Conservation (phyloP, 345 rosid species). For the Bruguiera gymnorhiza region DNA sequence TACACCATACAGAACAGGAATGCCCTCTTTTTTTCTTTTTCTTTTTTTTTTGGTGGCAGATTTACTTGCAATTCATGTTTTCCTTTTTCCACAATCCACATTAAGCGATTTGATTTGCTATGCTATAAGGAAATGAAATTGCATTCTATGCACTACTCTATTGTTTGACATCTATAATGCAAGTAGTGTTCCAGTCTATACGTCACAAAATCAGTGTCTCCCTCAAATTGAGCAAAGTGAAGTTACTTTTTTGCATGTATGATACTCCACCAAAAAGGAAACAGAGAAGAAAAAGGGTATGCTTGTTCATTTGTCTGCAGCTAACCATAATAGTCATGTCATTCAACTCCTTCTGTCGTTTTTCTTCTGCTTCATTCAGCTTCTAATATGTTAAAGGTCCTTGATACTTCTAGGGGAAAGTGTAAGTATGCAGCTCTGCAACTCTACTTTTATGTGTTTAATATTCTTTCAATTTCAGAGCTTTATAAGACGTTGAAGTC, state of each 20-base stretch:
- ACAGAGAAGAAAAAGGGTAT: neutral
- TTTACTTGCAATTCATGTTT: too few relatives aligned
- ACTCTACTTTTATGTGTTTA: neutral
- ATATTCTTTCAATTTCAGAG: neutral
- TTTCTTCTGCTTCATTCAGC: neutral
- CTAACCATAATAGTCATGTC: neutral
- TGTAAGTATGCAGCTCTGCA: neutral
- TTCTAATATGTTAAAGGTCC: neutral
- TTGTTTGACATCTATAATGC: too few relatives aligned
- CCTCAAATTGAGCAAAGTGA: neutral
- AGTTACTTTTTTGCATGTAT: too few relatives aligned
- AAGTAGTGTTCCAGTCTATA: too few relatives aligned
- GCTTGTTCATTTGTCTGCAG: neutral
- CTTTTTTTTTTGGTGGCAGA: too few relatives aligned
- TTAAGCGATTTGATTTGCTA: too few relatives aligned
- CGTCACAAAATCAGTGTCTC: too few relatives aligned
- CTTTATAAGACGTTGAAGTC: neutral
- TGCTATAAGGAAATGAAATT: too few relatives aligned
- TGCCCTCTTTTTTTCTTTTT: too few relatives aligned
- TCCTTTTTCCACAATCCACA: too few relatives aligned
- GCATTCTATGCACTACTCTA: too few relatives aligned
- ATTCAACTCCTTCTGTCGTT: neutral
- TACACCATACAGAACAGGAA: slow-evolving; percentile 16
- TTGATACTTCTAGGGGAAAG: neutral
- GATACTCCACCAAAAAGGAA: too few relatives aligned